Evolutionary conservation across 192 early-diverging fungal genomes (phyloP), one percentile per base, ranked within the genome.

Genomic region (Coemansia sp.): DNA sequence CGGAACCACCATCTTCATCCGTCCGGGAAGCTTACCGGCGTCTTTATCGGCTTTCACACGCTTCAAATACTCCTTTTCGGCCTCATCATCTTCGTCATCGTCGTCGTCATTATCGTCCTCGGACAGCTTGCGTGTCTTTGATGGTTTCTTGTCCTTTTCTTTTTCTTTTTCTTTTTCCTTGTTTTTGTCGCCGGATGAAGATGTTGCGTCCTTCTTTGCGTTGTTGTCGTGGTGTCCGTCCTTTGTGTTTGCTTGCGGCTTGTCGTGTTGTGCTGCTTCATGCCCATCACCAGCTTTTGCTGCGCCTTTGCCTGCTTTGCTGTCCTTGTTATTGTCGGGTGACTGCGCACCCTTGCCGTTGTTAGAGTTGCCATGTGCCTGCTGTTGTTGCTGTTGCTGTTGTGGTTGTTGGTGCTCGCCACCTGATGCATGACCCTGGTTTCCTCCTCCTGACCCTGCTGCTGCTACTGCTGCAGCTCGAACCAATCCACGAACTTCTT

Each of bases 1-100:
- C 38, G 80, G 80, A 40, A 77, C 71, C 20, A 77, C 48, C 80
- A 83, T 83, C 60, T 76, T 83, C 72, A 83, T 71, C 10, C 80
- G 75, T 3, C 80, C 80, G 3, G 80, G 80, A 49, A 70, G 55
- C 45, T 66, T 72, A 60, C 79, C 79, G 11, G 79, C 73, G 36
- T 72, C 74, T 52, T 73, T 76, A 54, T 82, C 79, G 30, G 79
- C 73, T 65, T 76, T 82, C 51, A 73, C 73, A 7, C 79, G 73
- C 61, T 70, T 72, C 63, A 75, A 29, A 52, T 82, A 82, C 65
- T 69, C 62, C 33, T 68, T 66, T 33, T 77, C 70, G 38, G 49
- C 59, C 5, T 81, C 78, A 17, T 62, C 63, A 20, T 79, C 76
- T 28, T 49, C 63, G 1, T 67, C 72, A 7, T 64, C 72, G 0